Evolutionary conservation across 1,284 basidiomycete genomes (phyloP), one percentile per base, ranked within the genome.

Genomic region (Austroboletus niveus): DNA sequence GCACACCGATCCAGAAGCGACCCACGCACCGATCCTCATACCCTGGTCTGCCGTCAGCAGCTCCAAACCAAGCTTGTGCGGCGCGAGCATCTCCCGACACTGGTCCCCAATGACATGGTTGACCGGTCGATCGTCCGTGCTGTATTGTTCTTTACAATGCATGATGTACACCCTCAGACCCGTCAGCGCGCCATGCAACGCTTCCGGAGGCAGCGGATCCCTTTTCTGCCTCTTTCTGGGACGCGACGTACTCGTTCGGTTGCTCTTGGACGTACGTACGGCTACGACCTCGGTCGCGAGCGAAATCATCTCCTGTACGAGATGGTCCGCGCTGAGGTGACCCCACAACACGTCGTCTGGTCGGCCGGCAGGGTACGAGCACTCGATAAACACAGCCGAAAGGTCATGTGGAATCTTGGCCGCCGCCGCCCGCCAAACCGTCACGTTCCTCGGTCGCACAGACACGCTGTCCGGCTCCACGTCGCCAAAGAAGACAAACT

Each of bases 401-500:
- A 93, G 77, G 8, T 66, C 72, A 32, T 77, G 69, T 3, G 85
- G 82, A 54, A 90, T 81, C 63, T 81, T 85, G 17, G 80, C 74
- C 5, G 89, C 89, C 0, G 88, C 87, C 17, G 71, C 76, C 30
- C 77, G 77, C 90, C 90, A 93, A 45, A 93, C 80, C 41, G 75
- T 69, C 32, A 74, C 73, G 27, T 81, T 91, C 38, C 70, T 76
- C 2, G 85, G 84, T 7, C 72, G 66, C 12, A 69, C 47, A 8
- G 87, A 76, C 35, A 92, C 59, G 44, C 77, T 78, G 69, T 94
- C 92, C 5, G 89, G 84, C 60, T 90, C 87, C 48, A 90, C 85
- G 68, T 92, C 89, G 11, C 92, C 92, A 57, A 92, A 92, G 70
- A 94, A 93, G 40, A 93, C 74, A 56, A 92, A 83, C 61, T 91